Evolutionary conservation across 192 early-diverging fungal species (phyloP).

Genomic region (Backusella circina): DNA sequence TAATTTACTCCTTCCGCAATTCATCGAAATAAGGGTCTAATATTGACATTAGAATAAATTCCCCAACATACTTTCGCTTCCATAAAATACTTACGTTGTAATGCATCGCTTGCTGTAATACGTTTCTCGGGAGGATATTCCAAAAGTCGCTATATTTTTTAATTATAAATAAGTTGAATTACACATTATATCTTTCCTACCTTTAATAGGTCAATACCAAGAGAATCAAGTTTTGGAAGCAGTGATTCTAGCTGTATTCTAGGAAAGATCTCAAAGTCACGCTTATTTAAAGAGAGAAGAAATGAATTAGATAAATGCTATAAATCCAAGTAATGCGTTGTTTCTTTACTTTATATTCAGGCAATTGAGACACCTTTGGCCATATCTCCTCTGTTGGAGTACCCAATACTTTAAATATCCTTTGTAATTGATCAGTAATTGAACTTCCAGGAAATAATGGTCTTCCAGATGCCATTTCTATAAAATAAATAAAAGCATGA

Average conservation of each 20-base stretch:
- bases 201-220: slow-evolving; percentile 83
- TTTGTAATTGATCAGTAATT: slow-evolving; percentile 78
- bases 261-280: slow-evolving; percentile 75
- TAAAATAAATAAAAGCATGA: too few species aligned
- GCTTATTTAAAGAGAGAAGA: slow-evolving; percentile 20
- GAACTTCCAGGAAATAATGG: slow-evolving; percentile 92
- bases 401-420: slow-evolving; percentile 90
- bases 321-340: too few species aligned
- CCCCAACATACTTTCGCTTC: not conserved
- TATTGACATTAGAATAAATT: not conserved
- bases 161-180: too few species aligned
- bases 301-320: not conserved
- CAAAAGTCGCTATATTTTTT: slow-evolving; percentile 53
- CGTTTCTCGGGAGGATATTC: slow-evolving; percentile 79
- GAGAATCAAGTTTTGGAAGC: slow-evolving; percentile 78
- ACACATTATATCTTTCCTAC: slow-evolving; percentile 35
- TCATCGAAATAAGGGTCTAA: slow-evolving; percentile 42
- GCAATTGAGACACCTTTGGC: slow-evolving; percentile 83
- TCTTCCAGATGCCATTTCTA: slow-evolving; percentile 85
- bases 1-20: slow-evolving; percentile 19
- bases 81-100: slow-evolving; percentile 39
- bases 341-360: slow-evolving; percentile 81
- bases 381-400: slow-evolving; percentile 80
- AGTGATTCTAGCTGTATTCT: slow-evolving; percentile 68
- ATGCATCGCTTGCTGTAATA: slow-evolving; percentile 74